Conservation (phyloP, 2,329 filamentous ascomycete species). For the Mycosphaerelloides madeirae region DNA sequence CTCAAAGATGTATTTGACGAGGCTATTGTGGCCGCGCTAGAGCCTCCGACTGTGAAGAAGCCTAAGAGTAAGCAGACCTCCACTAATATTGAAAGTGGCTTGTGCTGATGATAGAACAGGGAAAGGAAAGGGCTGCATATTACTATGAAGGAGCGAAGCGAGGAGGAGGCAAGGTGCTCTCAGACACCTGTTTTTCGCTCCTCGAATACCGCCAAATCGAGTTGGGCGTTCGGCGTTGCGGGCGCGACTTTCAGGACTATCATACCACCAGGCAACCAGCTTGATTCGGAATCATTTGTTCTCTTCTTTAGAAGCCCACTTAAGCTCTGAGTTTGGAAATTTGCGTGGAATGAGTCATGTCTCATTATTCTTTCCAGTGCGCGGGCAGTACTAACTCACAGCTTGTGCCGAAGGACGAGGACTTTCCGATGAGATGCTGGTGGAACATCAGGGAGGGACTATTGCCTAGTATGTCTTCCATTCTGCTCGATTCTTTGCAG, state of each 20-base stretch:
- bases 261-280: conserved; percentile 3
- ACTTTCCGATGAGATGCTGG: too few species aligned
- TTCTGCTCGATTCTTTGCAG: too few species aligned
- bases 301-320: too few species aligned
- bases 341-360: too few species aligned
- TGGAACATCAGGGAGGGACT: too few species aligned
- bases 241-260: conserved; percentile 12
- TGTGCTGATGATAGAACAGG: conserved; percentile 15
- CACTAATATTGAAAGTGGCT: background rate
- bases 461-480: too few species aligned
- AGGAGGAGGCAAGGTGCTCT: conserved; percentile 7
- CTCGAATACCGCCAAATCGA: conserved; percentile 4
- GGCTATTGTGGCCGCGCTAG: conserved; percentile 93
- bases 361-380: too few species aligned
- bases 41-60: conserved; percentile 80
- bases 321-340: too few species aligned
- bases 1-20: conserved; percentile 99
- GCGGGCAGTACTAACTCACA: too few species aligned
- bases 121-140: conserved; percentile 32
- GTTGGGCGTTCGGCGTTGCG: conserved; percentile 20
- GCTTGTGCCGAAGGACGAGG: too few species aligned
- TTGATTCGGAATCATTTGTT: background rate
- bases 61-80: conserved; percentile 27
- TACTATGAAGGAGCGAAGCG: conserved; percentile 24
- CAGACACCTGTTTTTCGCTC: conserved; percentile 8